A percentile compares a stretch with the other conserved stretches of the same genome.
These are phyloP conservation scores for Huntiella bhutanensis DNA, from an alignment of 2,329 filamentous ascomycete species.

Conservation along the genomic window DNA sequence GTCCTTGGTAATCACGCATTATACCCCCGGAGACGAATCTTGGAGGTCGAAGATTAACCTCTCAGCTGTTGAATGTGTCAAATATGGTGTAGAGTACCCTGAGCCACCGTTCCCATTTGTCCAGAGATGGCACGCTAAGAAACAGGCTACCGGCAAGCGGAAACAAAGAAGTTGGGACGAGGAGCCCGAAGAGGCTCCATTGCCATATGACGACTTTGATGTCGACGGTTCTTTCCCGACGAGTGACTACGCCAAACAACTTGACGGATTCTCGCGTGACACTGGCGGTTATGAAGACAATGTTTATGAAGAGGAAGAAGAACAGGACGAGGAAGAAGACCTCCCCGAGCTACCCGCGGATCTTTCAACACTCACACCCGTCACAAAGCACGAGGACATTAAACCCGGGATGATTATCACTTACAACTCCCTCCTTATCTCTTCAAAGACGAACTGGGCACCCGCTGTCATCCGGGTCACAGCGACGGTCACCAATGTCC, in stretches of 20 bases:
- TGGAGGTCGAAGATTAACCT: constrained; percentile 63
- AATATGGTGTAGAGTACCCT: constrained; percentile 47
- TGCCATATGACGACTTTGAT: constrained; percentile 10
- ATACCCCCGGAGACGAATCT: constrained; percentile 22
- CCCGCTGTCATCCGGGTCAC: constrained; percentile 46
- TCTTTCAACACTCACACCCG: constrained; percentile 25
- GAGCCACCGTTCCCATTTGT: constrained; percentile 78
- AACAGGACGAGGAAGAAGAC: constrained; percentile 24
- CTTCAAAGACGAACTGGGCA: constrained; percentile 44
- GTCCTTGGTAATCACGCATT: too few species aligned
- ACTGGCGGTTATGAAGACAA: constrained; percentile 5
- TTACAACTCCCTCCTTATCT: constrained; percentile 46
- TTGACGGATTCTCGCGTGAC: too few species aligned
- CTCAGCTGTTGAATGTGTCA: constrained; percentile 65
- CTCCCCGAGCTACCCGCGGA: constrained; percentile 43
- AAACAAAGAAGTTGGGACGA: constrained; percentile 22
- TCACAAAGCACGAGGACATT: too few species aligned
- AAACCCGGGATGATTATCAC: constrained; percentile 41
- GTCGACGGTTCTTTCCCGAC: not conserved
- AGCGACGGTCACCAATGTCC: constrained; percentile 40
- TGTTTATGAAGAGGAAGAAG: constrained; percentile 1
- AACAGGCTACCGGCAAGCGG: constrained; percentile 43
- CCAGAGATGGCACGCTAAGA: constrained; percentile 57
- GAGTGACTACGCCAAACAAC: too few species aligned
- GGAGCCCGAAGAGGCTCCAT: constrained; percentile 21